Conservation (phyloP, 129 eudicot genomes). For the Heracleum sosnowskyi region DNA sequence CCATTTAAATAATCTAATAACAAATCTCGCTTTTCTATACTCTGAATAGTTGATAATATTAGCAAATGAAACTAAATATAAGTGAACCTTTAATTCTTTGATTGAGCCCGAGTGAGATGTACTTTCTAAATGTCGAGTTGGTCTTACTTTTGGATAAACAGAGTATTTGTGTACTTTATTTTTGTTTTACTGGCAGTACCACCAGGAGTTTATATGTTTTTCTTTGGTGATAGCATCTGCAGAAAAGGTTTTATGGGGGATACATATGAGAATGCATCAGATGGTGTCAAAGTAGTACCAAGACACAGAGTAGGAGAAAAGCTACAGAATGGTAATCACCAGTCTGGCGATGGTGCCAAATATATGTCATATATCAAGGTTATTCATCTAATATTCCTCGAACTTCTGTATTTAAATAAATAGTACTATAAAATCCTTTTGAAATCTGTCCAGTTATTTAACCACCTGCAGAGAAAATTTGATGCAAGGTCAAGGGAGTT, state of each 20-base stretch:
- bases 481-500: background rate
- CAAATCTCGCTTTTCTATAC: no score
- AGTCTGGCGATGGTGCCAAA: slow-evolving; percentile 76
- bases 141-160: background rate
- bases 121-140: background rate
- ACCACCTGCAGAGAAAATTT: background rate
- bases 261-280: slow-evolving; percentile 32
- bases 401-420: background rate
- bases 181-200: background rate
- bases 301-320: slow-evolving; percentile 47
- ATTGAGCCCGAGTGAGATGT: background rate
- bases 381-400: slow-evolving; percentile 6
- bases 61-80: no score
- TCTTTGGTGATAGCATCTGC: slow-evolving; percentile 25
- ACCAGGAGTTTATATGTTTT: background rate
- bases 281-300: slow-evolving; percentile 33
- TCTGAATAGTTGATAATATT: no score
- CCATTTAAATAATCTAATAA: no score
- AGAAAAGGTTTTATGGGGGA: slow-evolving; percentile 32
- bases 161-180: background rate
- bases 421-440: background rate
- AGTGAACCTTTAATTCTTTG: background rate
- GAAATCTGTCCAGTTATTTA: background rate
- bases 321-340: slow-evolving; percentile 40
- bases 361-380: slow-evolving; percentile 97